Evolutionary conservation across 371 early-diverging fungal genomes (phyloP), one percentile per base, ranked within the genome.

Genomic region (Blastocladiella emersonii): DNA sequence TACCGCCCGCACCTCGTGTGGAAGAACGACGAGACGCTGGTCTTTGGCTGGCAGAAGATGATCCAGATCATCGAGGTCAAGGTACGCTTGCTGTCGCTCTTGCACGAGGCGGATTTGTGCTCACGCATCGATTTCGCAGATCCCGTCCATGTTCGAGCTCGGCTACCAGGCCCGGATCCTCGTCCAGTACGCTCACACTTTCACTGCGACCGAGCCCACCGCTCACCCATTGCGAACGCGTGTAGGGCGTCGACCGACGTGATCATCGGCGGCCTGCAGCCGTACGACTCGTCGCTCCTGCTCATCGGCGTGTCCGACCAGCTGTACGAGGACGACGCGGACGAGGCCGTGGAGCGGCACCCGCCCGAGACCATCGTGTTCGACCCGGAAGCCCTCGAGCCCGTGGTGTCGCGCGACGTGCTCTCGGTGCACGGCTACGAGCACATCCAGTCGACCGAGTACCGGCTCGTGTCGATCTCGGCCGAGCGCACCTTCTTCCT

Each of bases 41-140:
- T 91, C 44, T 84, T 95, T 61, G 95, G 92, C 0, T 98, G 98
- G 98, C 95, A 92, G 2, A 87, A 95, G 65, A 82, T 80, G 37
- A 88, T 97, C 44, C 92, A 89, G 69, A 77, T 93, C 15, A 21
- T 44, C 21, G 19, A 44, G 45, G 25, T 34, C 70, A 67, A 61
- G n/a, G n/a, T n/a, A n/a, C n/a, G n/a, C n/a, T n/a, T n/a, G n/a
- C n/a, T n/a, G n/a, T n/a, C n/a, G n/a, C n/a, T n/a, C n/a, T n/a
- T n/a, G n/a, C n/a, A n/a, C n/a, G n/a, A n/a, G n/a, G n/a, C n/a
- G n/a, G n/a, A n/a, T n/a, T n/a, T n/a, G n/a, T n/a, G n/a, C n/a
- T 19, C 21, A 3, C 4, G 45, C 45, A 44, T 10, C 3, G 45
- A 21, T 44, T 12, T 44, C 23, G 45, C 39, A n/a, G n/a, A n/a